A percentile compares a stretch with the other conserved stretches of the same genome.
phyloP scores from a whole-genome alignment of 2,329 filamentous ascomycete genomes.

The Nigrograna mackinnonii region DNA sequence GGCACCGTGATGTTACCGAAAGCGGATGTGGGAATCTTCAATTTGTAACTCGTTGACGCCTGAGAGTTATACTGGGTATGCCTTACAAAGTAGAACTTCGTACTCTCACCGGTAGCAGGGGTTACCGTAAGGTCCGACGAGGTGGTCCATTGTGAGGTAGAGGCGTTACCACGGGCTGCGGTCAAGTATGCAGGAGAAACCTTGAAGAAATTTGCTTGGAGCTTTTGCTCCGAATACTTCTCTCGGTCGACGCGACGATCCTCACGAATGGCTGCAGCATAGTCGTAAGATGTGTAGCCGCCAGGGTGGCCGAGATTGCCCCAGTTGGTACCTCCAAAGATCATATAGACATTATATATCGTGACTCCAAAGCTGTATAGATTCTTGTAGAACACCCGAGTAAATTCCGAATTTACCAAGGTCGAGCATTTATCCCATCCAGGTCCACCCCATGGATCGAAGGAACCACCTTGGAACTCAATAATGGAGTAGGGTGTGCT shows the following conservation, averaged over 20 bases:
- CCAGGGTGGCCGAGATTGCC: slow-evolving; percentile 68
- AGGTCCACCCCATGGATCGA: slow-evolving; percentile 74
- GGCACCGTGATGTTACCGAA: slow-evolving; percentile 61
- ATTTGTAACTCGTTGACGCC: slow-evolving; percentile 62
- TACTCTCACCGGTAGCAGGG: slow-evolving; percentile 59
- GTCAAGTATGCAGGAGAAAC: slow-evolving; percentile 72
- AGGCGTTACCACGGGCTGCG: slow-evolving; percentile 37
- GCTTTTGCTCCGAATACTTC: slow-evolving; percentile 80
- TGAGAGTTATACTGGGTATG: slow-evolving; percentile 68
- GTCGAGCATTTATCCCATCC: slow-evolving; percentile 70
- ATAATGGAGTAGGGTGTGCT: slow-evolving; percentile 67
- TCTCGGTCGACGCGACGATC: slow-evolving; percentile 69
- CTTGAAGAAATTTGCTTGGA: slow-evolving; percentile 74
- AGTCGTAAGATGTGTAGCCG: slow-evolving; percentile 61
- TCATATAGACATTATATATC: slow-evolving; percentile 78
- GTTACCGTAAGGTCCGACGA: slow-evolving; percentile 62
- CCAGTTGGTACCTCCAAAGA: slow-evolving; percentile 82
- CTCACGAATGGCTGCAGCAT: slow-evolving; percentile 68
- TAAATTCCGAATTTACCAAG: slow-evolving; percentile 73
- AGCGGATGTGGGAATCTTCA: slow-evolving; percentile 64
- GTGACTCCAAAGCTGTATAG: slow-evolving; percentile 67
- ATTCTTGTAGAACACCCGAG: slow-evolving; percentile 81
- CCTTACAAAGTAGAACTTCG: slow-evolving; percentile 67
- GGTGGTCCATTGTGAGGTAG: slow-evolving; percentile 31
- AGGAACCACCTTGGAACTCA: slow-evolving; percentile 73